Evolutionary conservation across 768 basidiomycete species (phyloP).

Genomic region (Strobilomyces confusus): DNA sequence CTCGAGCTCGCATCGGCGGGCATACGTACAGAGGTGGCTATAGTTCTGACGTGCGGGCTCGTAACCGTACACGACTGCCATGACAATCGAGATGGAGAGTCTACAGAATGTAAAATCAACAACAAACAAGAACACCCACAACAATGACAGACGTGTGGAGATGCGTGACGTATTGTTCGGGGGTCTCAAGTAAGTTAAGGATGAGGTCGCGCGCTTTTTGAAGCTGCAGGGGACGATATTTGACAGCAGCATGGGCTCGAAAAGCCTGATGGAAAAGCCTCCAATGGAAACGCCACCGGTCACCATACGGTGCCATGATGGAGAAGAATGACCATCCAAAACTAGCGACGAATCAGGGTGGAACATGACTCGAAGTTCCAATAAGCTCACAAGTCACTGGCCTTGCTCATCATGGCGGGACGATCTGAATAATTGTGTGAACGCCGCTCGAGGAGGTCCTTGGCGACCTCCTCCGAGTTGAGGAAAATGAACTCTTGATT

Average conservation of each 20-base stretch:
- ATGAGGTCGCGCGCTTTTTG: conserved; percentile 26
- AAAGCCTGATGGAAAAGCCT: conserved; percentile 27
- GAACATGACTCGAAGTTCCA: neutral
- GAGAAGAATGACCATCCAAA: no score
- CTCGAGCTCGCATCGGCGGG: no score
- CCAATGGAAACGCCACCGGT: no score
- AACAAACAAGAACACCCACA: neutral
- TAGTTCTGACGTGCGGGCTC: conserved; percentile 23
- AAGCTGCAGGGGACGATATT: conserved; percentile 23
- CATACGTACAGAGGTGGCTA: no score
- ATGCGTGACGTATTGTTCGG: conserved; percentile 16
- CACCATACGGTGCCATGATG: no score
- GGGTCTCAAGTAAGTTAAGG: conserved; percentile 22
- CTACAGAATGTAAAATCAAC: conserved; percentile 4
- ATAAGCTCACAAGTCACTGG: conserved; percentile 27
- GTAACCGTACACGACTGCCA: conserved; percentile 32
- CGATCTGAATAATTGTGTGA: conserved; percentile 45
- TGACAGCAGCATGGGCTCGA: conserved; percentile 16
- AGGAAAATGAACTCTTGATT: conserved; percentile 39
- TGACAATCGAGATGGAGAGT: conserved; percentile 27
- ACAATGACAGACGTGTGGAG: conserved; percentile 22
- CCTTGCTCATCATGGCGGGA: conserved; percentile 27
- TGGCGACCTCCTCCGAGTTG: conserved; percentile 37
- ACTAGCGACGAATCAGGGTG: no score
- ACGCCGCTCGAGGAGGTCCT: conserved; percentile 43